phyloP scores from a whole-genome alignment of 2,329 filamentous ascomycete genomes.

The Colletotrichum limetticola region DNA sequence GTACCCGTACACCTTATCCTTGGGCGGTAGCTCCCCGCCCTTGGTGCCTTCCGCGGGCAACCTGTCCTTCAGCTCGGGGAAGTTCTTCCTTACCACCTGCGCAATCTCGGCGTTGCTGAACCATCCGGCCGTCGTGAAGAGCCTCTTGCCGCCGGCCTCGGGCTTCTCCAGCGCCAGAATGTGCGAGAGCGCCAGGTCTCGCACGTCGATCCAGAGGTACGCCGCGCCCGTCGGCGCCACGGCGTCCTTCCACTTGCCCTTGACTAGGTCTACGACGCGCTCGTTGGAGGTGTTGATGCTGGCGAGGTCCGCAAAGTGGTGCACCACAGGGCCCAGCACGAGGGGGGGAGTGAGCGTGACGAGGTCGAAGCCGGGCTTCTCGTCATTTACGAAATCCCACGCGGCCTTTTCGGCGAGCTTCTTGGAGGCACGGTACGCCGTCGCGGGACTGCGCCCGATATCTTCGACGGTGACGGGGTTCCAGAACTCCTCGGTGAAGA shows the following conservation, averaged over 20 bases:
- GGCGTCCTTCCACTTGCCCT: slow-evolving; percentile 58
- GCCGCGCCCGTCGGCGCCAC: slow-evolving; percentile 55
- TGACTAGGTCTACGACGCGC: slow-evolving; percentile 61
- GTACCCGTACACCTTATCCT: slow-evolving; percentile 58
- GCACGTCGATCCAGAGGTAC: slow-evolving; percentile 65
- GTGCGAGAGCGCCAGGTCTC: slow-evolving; percentile 65
- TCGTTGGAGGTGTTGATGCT: slow-evolving; percentile 65
- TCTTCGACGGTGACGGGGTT: slow-evolving; percentile 63
- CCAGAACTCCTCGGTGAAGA: slow-evolving; percentile 62
- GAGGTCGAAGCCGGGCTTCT: slow-evolving; percentile 59
- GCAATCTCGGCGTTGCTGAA: slow-evolving; percentile 59
- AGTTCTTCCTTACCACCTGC: slow-evolving; percentile 55
- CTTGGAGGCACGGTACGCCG: slow-evolving; percentile 66
- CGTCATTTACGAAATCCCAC: slow-evolving; percentile 60
- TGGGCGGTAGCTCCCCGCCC: slow-evolving; percentile 54
- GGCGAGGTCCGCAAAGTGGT: slow-evolving; percentile 38
- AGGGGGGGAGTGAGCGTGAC: slow-evolving; percentile 66
- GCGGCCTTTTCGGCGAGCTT: slow-evolving; percentile 63
- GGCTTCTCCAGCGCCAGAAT: slow-evolving; percentile 61
- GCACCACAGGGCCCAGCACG: slow-evolving; percentile 46
- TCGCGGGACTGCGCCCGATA: slow-evolving; percentile 49
- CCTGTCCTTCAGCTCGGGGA: slow-evolving; percentile 60
- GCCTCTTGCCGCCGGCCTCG: slow-evolving; percentile 59
- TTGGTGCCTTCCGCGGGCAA: slow-evolving; percentile 56
- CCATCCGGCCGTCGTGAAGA: slow-evolving; percentile 60